Conservation (phyloP, 2,329 filamentous ascomycete genomes). For the Aspergillus sojae region DNA sequence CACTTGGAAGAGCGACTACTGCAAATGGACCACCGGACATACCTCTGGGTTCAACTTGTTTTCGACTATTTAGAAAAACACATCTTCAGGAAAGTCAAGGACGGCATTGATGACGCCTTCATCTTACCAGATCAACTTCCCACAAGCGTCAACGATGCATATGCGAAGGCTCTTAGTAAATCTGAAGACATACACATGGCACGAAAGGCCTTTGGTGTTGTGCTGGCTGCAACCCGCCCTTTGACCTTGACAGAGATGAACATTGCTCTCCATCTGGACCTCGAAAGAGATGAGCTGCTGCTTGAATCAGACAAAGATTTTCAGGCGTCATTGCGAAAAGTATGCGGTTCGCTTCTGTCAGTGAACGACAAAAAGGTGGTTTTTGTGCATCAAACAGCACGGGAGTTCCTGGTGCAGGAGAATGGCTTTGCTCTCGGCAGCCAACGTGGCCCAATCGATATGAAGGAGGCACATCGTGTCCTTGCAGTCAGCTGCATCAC, state of each 20-base stretch:
- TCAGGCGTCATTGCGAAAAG: too few species aligned
- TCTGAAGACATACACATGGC: not conserved
- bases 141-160: not conserved
- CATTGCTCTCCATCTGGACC: not conserved
- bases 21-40: not conserved
- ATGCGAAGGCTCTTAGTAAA: not conserved
- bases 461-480: too few species aligned
- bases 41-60: constrained; percentile 42
- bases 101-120: constrained; percentile 2
- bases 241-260: not conserved
- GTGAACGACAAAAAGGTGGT: too few species aligned
- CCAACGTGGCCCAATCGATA: too few species aligned
- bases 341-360: too few species aligned
- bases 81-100: constrained; percentile 13
- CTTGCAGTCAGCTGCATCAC: too few species aligned
- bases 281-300: too few species aligned
- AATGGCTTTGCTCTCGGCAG: too few species aligned
- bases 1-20: not conserved
- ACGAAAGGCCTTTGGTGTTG: constrained; percentile 1
- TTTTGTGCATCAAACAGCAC: too few species aligned
- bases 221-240: not conserved
- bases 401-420: too few species aligned
- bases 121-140: constrained; percentile 15
- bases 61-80: constrained; percentile 32
- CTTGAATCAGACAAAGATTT: too few species aligned